A percentile compares a stretch with the other conserved stretches of the same genome.
Conservation (phyloP, 352 stramenopile genomes). For the Elongisporangium undulatum region DNA sequence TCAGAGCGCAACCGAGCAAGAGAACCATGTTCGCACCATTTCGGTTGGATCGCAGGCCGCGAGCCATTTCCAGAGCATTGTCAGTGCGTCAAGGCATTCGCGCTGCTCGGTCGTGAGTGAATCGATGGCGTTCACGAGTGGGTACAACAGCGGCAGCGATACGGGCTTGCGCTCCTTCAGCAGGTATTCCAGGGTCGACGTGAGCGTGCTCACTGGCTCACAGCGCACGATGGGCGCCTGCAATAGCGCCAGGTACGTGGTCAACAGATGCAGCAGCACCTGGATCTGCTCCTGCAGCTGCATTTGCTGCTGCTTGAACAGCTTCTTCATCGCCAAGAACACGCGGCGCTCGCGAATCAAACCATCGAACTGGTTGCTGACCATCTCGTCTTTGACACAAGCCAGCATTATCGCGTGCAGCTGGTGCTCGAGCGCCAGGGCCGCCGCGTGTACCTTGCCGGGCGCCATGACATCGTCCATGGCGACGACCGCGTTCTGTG, state of each 20-base stretch:
- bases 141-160: constrained; percentile 46
- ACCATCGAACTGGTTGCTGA: constrained; percentile 59
- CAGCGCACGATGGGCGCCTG: constrained; percentile 47
- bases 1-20: background rate
- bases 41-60: constrained; percentile 27
- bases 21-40: constrained; percentile 18
- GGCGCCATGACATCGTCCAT: constrained; percentile 34
- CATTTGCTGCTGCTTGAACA: constrained; percentile 46
- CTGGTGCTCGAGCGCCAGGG: constrained; percentile 18
- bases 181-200: constrained; percentile 65
- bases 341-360: constrained; percentile 47
- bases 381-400: constrained; percentile 41
- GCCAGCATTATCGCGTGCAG: constrained; percentile 33
- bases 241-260: constrained; percentile 36
- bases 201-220: constrained; percentile 39
- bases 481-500: constrained; percentile 22
- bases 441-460: constrained; percentile 12
- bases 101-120: constrained; percentile 62
- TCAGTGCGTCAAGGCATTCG: constrained; percentile 67
- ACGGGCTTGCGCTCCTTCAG: constrained; percentile 20
- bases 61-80: constrained; percentile 47
- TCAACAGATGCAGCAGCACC: constrained; percentile 36
- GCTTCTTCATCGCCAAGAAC: constrained; percentile 40
- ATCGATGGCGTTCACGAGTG: constrained; percentile 68
- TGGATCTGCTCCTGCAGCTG: constrained; percentile 26